These are phyloP conservation scores for Zygosaccharomyces rouxii DNA, from an alignment of 805 yeast genomes.

Conservation along the genomic window DNA sequence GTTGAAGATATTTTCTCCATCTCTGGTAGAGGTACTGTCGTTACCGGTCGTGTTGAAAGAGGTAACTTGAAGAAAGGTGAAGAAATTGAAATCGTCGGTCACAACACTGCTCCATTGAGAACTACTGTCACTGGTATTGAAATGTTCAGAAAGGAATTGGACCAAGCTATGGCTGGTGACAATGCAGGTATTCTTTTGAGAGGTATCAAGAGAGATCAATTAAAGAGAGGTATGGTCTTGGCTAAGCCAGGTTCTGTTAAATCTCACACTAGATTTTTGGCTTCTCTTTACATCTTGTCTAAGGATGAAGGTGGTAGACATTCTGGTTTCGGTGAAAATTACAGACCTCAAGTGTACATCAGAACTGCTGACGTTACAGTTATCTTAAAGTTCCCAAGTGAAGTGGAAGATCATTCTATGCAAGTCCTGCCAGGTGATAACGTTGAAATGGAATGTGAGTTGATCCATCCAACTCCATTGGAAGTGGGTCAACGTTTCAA, in stretches of 20 bases:
- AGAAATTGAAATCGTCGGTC: constrained; percentile 95
- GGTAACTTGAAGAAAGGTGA: constrained; percentile 97
- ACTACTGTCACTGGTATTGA: constrained; percentile 97
- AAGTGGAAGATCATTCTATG: constrained; percentile 74
- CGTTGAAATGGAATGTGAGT: constrained; percentile 88
- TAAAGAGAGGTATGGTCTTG: constrained; percentile 95
- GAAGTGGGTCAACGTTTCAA: constrained; percentile 98
- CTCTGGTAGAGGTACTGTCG: constrained; percentile 99
- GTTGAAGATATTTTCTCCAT: constrained; percentile 96
- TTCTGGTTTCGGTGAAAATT: constrained; percentile 93
- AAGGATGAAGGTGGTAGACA: constrained; percentile 99
- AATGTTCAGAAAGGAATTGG: constrained; percentile 99
- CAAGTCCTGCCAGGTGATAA: constrained; percentile 98
- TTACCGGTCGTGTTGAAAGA: constrained; percentile 98
- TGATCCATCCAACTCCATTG: constrained; percentile 85
- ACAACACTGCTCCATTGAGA: constrained; percentile 79
- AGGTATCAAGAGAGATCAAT: constrained; percentile 97
- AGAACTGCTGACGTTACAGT: constrained; percentile 96
- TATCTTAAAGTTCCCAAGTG: constrained; percentile 81
- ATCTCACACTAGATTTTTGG: constrained; percentile 90
- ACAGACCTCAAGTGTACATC: constrained; percentile 96
- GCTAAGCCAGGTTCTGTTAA: constrained; percentile 89
- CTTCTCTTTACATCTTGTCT: constrained; percentile 86
- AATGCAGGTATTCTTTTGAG: constrained; percentile 96
- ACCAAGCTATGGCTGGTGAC: constrained; percentile 98